Base-by-base conservation (phyloP, 2,329 filamentous ascomycete genomes). In the Blumeria graminis region DNA sequence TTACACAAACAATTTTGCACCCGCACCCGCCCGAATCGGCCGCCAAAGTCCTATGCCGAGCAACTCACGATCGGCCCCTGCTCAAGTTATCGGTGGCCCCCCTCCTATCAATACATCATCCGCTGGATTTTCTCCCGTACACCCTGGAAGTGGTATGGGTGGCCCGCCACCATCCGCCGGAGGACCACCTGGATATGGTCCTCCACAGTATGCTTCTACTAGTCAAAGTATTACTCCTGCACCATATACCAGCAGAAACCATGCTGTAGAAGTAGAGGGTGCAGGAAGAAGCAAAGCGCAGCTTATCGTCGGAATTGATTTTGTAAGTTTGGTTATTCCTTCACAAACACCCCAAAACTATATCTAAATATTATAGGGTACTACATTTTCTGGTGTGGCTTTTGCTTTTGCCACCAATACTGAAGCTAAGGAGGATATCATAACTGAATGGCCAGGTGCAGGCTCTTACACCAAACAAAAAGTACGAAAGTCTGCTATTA, bases 381-480 rank as follows among this genome's bases (percentile, higher is more conserved):
- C 92, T 16, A 98, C 92, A 5, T 98, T 96, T 69, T 96, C 92
- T 3, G 92, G 92, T 68, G 90, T 96, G 60, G 92, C 92, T 38
- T 98, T 95, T 67, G 82, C 82, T 46, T 86, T 86, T 71, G 89
- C 89, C 59, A 95, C 90, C 58, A 95, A 95, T 71, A 94, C 90
- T 63, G 89, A 95, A 70, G 88, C 89, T 59, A 93, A 94, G 69
- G 92, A 96, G 71, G 90, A 96, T 69, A 96, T 96, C 65, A 98
- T 98, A 65, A 93, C 90, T 60, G 92, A 98, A 72, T 98, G 92
- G 92, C 92, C 92, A 32, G 92, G 92, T 63, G 89, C 92, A 38
- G 92, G 92, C 63, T 95, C 92, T 57, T 90, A 94, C 69, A 94
- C 92, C 55, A 96, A 96, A 72, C 92, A 98, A 72, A 98, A 98